Percentiles rank a stretch among this genome's conserved stretches.
Conservation (phyloP, 2,329 filamentous ascomycete species). For the Waltergamsia citrina region DNA sequence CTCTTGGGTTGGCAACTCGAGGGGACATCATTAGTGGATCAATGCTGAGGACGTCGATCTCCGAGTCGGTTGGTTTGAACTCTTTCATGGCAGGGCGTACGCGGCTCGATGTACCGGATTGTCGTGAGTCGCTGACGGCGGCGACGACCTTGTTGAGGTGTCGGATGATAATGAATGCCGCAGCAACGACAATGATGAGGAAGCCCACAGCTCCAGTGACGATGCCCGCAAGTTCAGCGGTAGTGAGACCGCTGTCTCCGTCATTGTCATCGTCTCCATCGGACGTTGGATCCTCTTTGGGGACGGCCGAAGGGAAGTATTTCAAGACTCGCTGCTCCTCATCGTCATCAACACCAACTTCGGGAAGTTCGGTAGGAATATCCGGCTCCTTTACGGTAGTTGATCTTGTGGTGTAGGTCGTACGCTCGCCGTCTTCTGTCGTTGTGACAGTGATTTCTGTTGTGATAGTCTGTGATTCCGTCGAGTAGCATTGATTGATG, state of each 20-base stretch:
- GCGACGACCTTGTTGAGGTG: conserved; percentile 36
- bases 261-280: conserved; percentile 11
- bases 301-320: conserved; percentile 30
- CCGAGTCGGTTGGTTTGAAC: conserved; percentile 29
- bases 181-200: conserved; percentile 34
- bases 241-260: conserved; percentile 23
- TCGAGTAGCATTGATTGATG: conserved; percentile 35
- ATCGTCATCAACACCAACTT: conserved; percentile 11
- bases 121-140: conserved; percentile 24
- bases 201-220: conserved; percentile 39
- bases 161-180: conserved; percentile 38
- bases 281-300: conserved; percentile 24
- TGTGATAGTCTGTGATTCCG: conserved; percentile 32
- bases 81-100: conserved; percentile 24
- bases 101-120: conserved; percentile 15
- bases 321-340: conserved; percentile 26
- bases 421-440: conserved; percentile 26
- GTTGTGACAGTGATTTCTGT: conserved; percentile 34
- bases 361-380: conserved; percentile 11
- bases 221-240: conserved; percentile 39
- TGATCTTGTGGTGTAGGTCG: conserved; percentile 28
- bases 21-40: conserved; percentile 27
- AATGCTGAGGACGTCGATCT: conserved; percentile 30
- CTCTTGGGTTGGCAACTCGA: conserved; percentile 2
- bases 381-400: background rate